phyloP scores from a whole-genome alignment of 208 protist species.

The Crithidia bombi region DNA sequence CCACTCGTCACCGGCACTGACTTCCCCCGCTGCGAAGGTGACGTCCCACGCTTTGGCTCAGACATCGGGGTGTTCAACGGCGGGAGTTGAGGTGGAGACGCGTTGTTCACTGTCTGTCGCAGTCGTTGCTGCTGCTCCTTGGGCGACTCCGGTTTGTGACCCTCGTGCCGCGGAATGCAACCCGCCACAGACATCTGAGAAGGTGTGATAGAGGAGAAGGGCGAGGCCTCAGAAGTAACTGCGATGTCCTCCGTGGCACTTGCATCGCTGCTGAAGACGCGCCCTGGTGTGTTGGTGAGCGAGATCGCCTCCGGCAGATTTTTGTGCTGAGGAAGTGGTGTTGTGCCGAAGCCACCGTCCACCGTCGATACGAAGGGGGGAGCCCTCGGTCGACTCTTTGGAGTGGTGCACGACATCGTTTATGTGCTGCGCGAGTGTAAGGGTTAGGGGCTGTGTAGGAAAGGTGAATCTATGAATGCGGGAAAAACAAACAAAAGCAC shows the following conservation, averaged over 20 bases:
- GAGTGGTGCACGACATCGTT: background rate
- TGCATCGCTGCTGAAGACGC: constrained; percentile 5
- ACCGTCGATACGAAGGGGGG: background rate
- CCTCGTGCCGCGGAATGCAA: background rate
- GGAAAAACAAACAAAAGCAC: background rate
- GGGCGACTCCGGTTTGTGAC: background rate
- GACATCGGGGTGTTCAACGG: background rate
- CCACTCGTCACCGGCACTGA: background rate
- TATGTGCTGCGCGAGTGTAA: no score
- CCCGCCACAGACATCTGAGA: background rate
- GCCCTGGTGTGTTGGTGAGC: constrained; percentile 15
- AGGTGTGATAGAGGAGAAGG: constrained; percentile 2
- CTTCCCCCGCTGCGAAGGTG: background rate
- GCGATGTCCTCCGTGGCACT: constrained; percentile 2
- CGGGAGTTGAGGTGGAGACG: background rate
- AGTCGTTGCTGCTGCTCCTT: no score
- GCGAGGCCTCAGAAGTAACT: background rate
- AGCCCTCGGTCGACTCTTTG: background rate
- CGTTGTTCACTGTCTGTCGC: no score
- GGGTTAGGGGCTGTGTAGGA: no score
- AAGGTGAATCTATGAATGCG: no score
- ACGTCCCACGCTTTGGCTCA: background rate
- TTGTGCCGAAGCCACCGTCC: background rate
- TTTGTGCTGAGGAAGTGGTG: constrained; percentile 7
- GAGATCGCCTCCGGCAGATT: constrained; percentile 37